Percentiles rank a stretch among this genome's conserved stretches.
Evolutionary conservation across 495 filamentous ascomycete genomes (phyloP).

Genomic region (Darksidea phi): DNA sequence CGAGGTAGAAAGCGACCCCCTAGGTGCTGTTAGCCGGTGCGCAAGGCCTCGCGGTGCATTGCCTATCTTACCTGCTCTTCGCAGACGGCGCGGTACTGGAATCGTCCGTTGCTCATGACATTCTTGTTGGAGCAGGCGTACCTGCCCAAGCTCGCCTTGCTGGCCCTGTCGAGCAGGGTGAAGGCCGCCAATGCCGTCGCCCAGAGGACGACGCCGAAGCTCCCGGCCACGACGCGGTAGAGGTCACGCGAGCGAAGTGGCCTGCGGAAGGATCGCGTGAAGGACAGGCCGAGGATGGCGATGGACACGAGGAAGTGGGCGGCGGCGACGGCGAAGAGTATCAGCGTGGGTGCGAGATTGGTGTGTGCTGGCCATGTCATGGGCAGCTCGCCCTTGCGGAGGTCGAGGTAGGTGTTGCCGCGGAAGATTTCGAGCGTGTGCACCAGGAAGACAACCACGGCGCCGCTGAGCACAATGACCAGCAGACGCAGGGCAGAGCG

Average conservation of each 20-base stretch:
- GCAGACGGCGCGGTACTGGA: constrained; percentile 33
- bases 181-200: constrained; percentile 13
- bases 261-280: constrained; percentile 19
- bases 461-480: constrained; percentile 29
- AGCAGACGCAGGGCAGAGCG: constrained; percentile 31
- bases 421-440: constrained; percentile 29
- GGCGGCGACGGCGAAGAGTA: constrained; percentile 23
- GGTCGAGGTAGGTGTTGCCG: constrained; percentile 26
- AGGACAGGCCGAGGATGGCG: constrained; percentile 20
- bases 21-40: constrained; percentile 13
- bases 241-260: constrained; percentile 26
- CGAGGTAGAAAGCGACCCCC: constrained; percentile 29
- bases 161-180: constrained; percentile 21
- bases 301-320: constrained; percentile 26
- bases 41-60: not conserved
- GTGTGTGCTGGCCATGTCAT: constrained; percentile 32
- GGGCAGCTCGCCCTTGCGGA: constrained; percentile 31
- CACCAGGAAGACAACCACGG: constrained; percentile 19
- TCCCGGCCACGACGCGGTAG: constrained; percentile 27
- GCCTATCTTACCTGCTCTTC: constrained; percentile 26
- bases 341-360: constrained; percentile 25
- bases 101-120: constrained; percentile 33
- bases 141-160: constrained; percentile 27
- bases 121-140: constrained; percentile 31
- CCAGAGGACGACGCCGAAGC: constrained; percentile 27